Base-by-base conservation (phyloP, 768 basidiomycete species). In the Psilocybe tampanensis region DNA sequence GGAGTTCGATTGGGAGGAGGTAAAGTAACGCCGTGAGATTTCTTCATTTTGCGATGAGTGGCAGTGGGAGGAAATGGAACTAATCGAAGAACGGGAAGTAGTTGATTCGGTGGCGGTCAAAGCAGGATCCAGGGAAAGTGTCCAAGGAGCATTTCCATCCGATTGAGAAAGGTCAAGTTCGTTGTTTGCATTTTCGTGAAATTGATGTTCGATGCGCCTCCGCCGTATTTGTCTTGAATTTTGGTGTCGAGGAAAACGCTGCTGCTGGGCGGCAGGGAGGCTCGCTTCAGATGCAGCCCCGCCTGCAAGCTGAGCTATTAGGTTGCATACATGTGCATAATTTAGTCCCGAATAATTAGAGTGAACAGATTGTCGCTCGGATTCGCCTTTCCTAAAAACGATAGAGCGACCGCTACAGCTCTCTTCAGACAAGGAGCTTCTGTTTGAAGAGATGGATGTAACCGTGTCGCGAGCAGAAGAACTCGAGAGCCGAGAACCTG, bases 71-170 rank as follows among this genome's bases (percentile, higher is more conserved):
- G 48, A 51, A 7, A 52, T 43, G 21, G 57, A 55, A 5, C 47
- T 33, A 11, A 52, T 21, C 13, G 52, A 47, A 48, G 55, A 60
- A n/a, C 54, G 52, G 26, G 65, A 65, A 7, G 59, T 47, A 42
- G n/a, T 55, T 9, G 59, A 52, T 44, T 56, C 56, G 13, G 56
- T 59, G 13, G 55, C 56, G 24, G 64, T 50, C 44, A 60, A 52
- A 6, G 55, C 57, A 45, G 70, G 66, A 13, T 67, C 66, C 39
- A 71, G 57, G 6, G 67, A 66, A 44, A 71, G 66, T 6, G 72
- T 70, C 72, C 72, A 71, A 2, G 72, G 62, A 45, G 65, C 59
- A 44, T 66, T 58, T 17, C 68, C 69, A 39, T 68, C 65, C 13
- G 70, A 69, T 49, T 73, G 70, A 23, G 68, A 62, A 21, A 70